Percentiles rank a stretch among this genome's conserved stretches.
These are phyloP conservation scores for Yarrowia galli DNA, from an alignment of 1,139 yeast species.

Conservation along the genomic window DNA sequence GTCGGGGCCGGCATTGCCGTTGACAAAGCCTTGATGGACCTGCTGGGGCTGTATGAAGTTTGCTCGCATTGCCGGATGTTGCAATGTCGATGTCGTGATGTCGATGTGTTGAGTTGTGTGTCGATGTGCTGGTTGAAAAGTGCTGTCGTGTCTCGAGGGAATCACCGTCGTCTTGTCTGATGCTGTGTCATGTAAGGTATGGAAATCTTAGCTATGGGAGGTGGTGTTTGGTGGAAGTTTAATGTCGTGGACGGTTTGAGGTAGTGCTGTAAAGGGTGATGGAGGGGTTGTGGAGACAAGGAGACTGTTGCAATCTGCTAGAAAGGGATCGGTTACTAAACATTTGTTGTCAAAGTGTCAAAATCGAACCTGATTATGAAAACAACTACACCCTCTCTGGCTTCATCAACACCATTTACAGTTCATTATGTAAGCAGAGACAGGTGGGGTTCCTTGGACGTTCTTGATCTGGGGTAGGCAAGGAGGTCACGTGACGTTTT, in stretches of 20 bases:
- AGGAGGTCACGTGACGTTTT: not conserved
- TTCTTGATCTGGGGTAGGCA: not conserved
- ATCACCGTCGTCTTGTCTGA: slow-evolving; percentile 17
- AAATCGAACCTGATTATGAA: not conserved
- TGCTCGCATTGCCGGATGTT: slow-evolving; percentile 28
- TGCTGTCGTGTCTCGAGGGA: slow-evolving; percentile 6
- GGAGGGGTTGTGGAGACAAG: not conserved
- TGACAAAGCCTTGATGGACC: slow-evolving; percentile 33
- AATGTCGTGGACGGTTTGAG: not conserved
- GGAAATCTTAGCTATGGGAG: slow-evolving; percentile 29
- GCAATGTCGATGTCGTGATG: not conserved
- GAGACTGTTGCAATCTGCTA: too few species aligned
- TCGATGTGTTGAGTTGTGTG: not conserved
- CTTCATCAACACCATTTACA: not conserved
- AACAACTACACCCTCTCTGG: not conserved
- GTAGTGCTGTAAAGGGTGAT: not conserved
- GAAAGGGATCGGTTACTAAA: too few species aligned
- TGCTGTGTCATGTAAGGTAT: slow-evolving; percentile 30
- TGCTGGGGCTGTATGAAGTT: slow-evolving; percentile 38
- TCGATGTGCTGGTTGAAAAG: slow-evolving; percentile 10
- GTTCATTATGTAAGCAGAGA: slow-evolving; percentile 21
- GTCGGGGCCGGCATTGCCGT: slow-evolving; percentile 36
- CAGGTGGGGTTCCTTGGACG: not conserved
- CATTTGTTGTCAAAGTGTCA: not conserved
- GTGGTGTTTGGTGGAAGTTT: slow-evolving; percentile 19